Base-by-base conservation (phyloP, 2,329 filamentous ascomycete species). In the Trichophyton verrucosum region DNA sequence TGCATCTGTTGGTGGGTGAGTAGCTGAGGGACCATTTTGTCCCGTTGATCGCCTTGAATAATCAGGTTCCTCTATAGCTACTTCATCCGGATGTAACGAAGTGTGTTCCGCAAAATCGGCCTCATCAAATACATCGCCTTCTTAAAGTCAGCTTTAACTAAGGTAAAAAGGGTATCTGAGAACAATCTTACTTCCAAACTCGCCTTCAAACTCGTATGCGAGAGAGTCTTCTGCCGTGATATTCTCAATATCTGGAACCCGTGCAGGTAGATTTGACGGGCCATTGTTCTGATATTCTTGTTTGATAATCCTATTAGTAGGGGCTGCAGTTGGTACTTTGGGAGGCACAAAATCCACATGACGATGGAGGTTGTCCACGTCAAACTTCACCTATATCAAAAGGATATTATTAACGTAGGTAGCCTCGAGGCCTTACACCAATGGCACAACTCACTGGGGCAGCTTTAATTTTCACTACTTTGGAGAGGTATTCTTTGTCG, bases 401-500 rank as follows among this genome's bases (percentile, higher is more conserved):
- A 13, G 5, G 5, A 55, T 38, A 27, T 20, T 7, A 30, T 55
- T 11, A 55, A 27, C 27, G 33, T 15, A 27, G 5, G 46, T n/a
- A 27, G 51, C 2, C 11, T 17, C 17, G n/a, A 3, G 22, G 8
- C 11, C 9, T 38, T 13, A 13, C 33, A 13, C 6, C 8, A 13
- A n/a, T 17, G 17, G 11, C n/a, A 38, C 36, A 17, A 65, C 74
- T 64, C 71, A 78, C 76, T 3, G 89, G 88, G 61, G 82, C 80
- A 15, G 86, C 83, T 78, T 95, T 97, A 69, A 99, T 80, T 75
- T 90, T 95, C 58, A 86, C 88, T n/a, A 97, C 88, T 72, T 90
- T 91, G 59, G 85, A 81, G 61, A 99, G 79, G 71, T 96, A 99
- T 63, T 92, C 86, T 74, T 96, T 95, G 76, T 99, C 94, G 75